Evolutionary conservation across 2,329 filamentous ascomycete genomes (phyloP), one percentile per base, ranked within the genome.

Genomic region (Elsinoe batatas): DNA sequence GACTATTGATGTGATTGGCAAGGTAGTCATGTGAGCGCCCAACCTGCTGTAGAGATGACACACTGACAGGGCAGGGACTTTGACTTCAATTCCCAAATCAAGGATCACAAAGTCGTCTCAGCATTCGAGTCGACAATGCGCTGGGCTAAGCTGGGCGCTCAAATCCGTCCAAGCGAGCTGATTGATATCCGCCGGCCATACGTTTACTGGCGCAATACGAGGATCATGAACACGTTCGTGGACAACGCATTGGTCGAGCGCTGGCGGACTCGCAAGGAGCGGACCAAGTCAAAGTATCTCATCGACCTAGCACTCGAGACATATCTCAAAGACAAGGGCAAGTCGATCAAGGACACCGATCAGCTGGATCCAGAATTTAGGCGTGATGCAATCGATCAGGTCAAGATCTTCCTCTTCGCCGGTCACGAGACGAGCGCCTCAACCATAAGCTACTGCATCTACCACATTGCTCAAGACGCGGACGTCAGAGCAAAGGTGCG

Each of bases 1-100:
- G 12, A 71, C 71, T 1, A 67, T 74, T 13, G 71, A 74, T 57
- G 65, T 74, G 33, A 74, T 74, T 47, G 71, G 70, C 5, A 69
- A 68, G 53, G 65, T 72, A 1, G 65, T 73, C 2, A 57, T 71
- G 22, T 61, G 53, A 56, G 58, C 8, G 26, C 26, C 7, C 26
- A 26, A 18, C 59, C n/a, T 15, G 15, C 26, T 10, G n/a, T 2
- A 44, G 15, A 11, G 36, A 4, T 8, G 7, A 30, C 26, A 30
- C 5, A 7, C 26, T 30, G 26, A 30, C 26, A 30, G 5, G 7
- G 7, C 2, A 64, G 64, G 38, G 70, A 71, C 51, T 59, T 67
- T 36, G 65, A 69, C 38, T 67, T 74, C 53, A 64, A 67, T n/a
- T 67, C 67, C 10, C 67, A 73, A 40, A 62, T 59, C 15, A 57